Percentiles rank a stretch among this genome's conserved stretches.
phyloP scores from a whole-genome alignment of 164 flowering plant genomes.

The Piper betle region DNA sequence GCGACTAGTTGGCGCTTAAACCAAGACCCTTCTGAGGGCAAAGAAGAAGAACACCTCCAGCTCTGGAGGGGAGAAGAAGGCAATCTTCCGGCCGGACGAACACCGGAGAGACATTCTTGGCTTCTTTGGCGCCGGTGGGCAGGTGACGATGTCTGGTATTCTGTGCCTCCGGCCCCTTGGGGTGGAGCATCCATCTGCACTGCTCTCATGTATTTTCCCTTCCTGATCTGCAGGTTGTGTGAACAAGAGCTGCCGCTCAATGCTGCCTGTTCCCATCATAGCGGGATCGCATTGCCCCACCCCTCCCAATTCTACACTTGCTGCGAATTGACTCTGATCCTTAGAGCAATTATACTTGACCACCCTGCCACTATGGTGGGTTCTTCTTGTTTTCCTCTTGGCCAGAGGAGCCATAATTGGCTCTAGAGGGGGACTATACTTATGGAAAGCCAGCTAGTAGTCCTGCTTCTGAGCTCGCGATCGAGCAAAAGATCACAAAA shows the following conservation, averaged over 20 bases:
- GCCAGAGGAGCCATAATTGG: not conserved
- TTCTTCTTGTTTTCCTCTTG: slow-evolving; percentile 4
- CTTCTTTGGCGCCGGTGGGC: slow-evolving; percentile 59
- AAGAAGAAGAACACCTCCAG: slow-evolving; percentile 41
- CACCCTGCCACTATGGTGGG: slow-evolving; percentile 2
- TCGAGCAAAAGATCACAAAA: no score
- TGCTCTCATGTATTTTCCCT: not conserved
- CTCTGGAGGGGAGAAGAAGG: slow-evolving; percentile 30
- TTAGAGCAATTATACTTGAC: not conserved
- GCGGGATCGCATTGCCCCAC: not conserved
- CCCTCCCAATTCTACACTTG: not conserved
- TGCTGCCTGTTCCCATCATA: not conserved
- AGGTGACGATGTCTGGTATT: slow-evolving; percentile 25
- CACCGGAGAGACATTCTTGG: slow-evolving; percentile 9
- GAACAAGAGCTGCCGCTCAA: not conserved
- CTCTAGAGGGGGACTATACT: no score
- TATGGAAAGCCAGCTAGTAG: no score
- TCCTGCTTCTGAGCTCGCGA: no score
- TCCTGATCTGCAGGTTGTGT: not conserved
- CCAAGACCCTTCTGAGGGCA: slow-evolving; percentile 17
- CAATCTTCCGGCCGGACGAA: slow-evolving; percentile 10
- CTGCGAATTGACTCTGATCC: not conserved
- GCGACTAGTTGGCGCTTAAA: not conserved
- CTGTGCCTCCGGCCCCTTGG: slow-evolving; percentile 28
- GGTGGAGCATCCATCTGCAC: slow-evolving; percentile 16